Evolutionary conservation across 768 basidiomycete species (phyloP), one percentile per base, ranked within the genome.

Genomic region (Amanita rubescens): DNA sequence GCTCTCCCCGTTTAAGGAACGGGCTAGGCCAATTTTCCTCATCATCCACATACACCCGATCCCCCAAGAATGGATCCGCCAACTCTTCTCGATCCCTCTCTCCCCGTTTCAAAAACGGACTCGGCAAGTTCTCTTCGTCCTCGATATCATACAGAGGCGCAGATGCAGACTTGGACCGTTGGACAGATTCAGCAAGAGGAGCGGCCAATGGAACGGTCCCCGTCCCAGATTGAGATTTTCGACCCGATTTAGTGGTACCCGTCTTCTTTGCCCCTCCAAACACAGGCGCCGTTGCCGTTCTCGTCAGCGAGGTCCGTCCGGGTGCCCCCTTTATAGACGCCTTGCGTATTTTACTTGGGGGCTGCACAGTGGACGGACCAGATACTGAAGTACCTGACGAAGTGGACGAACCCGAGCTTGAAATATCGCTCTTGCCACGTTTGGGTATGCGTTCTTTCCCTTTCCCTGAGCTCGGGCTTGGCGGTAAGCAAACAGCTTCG

Each of bases 21-120:
- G 90, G 90, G 62, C 87, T 89, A 0, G 90, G 90, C 0, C 92
- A 75, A 65, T 90, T 91, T 64, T 90, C 89, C 63, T 90, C 89
- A 62, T 92, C 87, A 0, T 74, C 73, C 10, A 85, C 22, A 33
- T 17, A 17, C 2, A 17, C 34, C 15, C 47, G 27, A 50, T 22
- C 1, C 32, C 9, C n/a, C 38, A 17, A 17, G 7, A 3, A 15
- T 6, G 1, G n/a, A 14, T 37, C 37, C 37, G 17, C 38, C 12
- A 11, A n/a, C 3, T 12, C 35, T 34, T 15, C 33, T 14, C 11
- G 15, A 35, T 72, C 73, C 22, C 71, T 66, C 27, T 82, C 81
- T 4, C 56, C 67, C 47, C 79, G 74, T 62, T 85, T 86, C 39
- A 92, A 63, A 68, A 92, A 92, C 5, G 90, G 90, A 62, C 87